A percentile compares a stretch with the other conserved stretches of the same genome.
Conservation (phyloP, 2,329 filamentous ascomycete genomes). For the Cladosporium sp. region DNA sequence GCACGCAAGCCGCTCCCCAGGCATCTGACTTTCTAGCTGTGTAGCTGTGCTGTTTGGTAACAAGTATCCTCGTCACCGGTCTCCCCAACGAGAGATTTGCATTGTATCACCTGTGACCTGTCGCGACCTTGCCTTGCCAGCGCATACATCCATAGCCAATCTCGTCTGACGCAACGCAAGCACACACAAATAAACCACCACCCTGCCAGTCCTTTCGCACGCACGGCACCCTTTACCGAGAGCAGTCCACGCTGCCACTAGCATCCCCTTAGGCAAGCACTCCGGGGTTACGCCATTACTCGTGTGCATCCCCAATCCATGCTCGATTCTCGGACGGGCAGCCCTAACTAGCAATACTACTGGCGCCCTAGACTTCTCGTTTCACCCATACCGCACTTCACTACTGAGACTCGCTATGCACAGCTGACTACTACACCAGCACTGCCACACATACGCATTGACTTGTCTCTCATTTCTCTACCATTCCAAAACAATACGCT, state of each 20-base stretch:
- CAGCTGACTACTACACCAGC: conserved; percentile 1
- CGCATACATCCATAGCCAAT: neutral
- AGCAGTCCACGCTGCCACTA: neutral
- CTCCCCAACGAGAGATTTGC: neutral
- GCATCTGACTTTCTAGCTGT: neutral
- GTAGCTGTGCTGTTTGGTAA: neutral
- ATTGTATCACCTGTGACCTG: conserved; percentile 1
- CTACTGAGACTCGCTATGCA: conserved; percentile 1
- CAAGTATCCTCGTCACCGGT: neutral
- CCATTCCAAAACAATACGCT: neutral
- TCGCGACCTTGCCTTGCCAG: neutral
- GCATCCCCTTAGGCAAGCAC: conserved; percentile 5
- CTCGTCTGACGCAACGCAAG: conserved; percentile 11
- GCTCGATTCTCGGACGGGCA: neutral
- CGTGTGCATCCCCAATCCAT: neutral
- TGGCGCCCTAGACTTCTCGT: conserved; percentile 17
- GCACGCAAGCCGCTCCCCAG: neutral
- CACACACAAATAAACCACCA: neutral
- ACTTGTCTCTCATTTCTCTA: conserved; percentile 1
- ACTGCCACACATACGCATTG: conserved; percentile 12
- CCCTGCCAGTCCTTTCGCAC: neutral
- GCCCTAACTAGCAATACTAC: neutral
- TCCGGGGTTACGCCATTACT: neutral
- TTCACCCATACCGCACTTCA: conserved; percentile 20
- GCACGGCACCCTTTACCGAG: neutral